Percentiles rank a stretch among this genome's conserved stretches.
These are phyloP conservation scores for Termitomyces sp. DNA, from an alignment of 768 basidiomycete genomes.

Conservation along the genomic window DNA sequence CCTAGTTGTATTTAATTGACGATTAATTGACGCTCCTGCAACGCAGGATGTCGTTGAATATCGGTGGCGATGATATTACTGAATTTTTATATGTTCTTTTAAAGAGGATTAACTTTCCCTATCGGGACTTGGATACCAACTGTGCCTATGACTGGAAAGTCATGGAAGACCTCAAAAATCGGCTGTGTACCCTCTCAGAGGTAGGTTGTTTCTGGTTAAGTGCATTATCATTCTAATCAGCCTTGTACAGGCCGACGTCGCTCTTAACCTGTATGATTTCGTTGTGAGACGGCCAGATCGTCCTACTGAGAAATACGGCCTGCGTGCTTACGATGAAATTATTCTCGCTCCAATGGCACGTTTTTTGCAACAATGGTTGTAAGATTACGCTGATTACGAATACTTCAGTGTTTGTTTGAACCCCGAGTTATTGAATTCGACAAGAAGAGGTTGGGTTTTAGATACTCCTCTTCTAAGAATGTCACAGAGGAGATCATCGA, in stretches of 20 bases:
- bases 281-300: slow-evolving; percentile 72
- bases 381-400: not conserved
- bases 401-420: slow-evolving; percentile 81
- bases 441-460: slow-evolving; percentile 52
- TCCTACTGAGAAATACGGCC: slow-evolving; percentile 79
- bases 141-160: slow-evolving; percentile 83
- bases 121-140: slow-evolving; percentile 73
- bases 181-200: slow-evolving; percentile 83
- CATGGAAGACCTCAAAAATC: slow-evolving; percentile 86
- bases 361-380: not conserved
- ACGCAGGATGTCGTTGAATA: slow-evolving; percentile 68
- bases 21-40: not conserved
- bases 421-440: slow-evolving; percentile 91
- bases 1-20: not conserved
- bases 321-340: slow-evolving; percentile 92
- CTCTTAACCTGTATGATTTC: slow-evolving; percentile 87
- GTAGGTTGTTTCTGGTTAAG: slow-evolving; percentile 37
- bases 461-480: slow-evolving; percentile 43
- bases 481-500: slow-evolving; percentile 75
- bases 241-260: slow-evolving; percentile 70
- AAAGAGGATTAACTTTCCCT: slow-evolving; percentile 81
- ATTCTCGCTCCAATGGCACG: slow-evolving; percentile 89
- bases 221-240: not conserved
- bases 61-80: slow-evolving; percentile 95
- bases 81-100: slow-evolving; percentile 80